Conservation (phyloP, 139 green algal genomes). For the Chlorokybus atmophyticus region DNA sequence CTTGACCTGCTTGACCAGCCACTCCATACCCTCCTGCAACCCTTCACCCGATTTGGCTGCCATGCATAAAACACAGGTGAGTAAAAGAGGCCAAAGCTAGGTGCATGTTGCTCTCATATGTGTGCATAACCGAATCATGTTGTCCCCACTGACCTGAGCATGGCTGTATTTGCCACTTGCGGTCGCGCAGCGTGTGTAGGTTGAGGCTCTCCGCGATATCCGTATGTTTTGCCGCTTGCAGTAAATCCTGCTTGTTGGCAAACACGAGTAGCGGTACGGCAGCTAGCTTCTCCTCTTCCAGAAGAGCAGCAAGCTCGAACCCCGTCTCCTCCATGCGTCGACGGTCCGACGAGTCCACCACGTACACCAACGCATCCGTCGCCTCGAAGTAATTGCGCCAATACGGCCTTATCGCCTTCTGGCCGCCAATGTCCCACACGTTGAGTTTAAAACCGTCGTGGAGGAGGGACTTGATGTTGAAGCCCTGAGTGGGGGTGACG, state of each 20-base stretch:
- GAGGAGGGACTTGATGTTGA: constrained; percentile 71
- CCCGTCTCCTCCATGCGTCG: constrained; percentile 52
- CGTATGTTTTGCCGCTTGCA: too few species aligned
- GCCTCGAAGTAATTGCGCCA: constrained; percentile 76
- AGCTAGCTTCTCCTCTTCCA: constrained; percentile 55
- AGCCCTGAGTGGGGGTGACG: constrained; percentile 69
- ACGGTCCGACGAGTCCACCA: constrained; percentile 78
- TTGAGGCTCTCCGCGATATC: too few species aligned
- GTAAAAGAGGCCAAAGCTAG: too few species aligned
- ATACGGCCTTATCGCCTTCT: constrained; percentile 66
- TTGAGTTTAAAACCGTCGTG: constrained; percentile 68
- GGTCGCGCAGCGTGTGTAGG: too few species aligned
- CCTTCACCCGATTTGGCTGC: too few species aligned
- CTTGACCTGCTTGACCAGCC: too few species aligned
- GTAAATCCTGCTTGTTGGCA: constrained; percentile 71
- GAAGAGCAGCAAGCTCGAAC: constrained; percentile 27
- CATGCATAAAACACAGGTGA: too few species aligned
- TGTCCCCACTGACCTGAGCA: too few species aligned
- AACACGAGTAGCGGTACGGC: constrained; percentile 56
- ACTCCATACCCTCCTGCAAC: too few species aligned
- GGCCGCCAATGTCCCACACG: constrained; percentile 76
- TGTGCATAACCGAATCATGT: too few species aligned
- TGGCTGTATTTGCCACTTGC: too few species aligned
- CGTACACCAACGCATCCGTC: constrained; percentile 58
- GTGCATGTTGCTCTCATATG: too few species aligned